A percentile compares a stretch with the other conserved stretches of the same genome.
Evolutionary conservation across 2,329 filamentous ascomycete species (phyloP).

Genomic region (Emmonsiellopsis sp.): DNA sequence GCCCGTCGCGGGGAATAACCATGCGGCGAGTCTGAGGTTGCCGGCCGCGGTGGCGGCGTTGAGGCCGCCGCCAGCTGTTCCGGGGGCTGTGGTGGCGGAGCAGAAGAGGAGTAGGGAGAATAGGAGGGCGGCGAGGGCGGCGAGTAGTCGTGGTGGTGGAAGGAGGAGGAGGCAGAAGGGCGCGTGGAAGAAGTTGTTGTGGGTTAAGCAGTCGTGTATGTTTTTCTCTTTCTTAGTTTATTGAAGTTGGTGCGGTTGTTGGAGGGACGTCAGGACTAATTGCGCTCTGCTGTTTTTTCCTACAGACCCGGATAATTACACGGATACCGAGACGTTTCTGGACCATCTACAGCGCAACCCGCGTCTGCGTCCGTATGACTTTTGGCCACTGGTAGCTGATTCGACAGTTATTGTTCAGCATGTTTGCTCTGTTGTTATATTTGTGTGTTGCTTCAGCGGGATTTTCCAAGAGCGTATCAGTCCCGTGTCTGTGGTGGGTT

Average conservation of each 20-base stretch:
- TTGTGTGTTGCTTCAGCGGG: constrained; percentile 84
- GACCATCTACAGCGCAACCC: constrained; percentile 94
- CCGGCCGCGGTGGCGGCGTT: constrained; percentile 32
- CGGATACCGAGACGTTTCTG: constrained; percentile 91
- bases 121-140: constrained; percentile 32
- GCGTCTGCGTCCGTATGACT: constrained; percentile 87
- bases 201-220: constrained; percentile 92
- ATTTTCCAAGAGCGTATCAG: constrained; percentile 84
- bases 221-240: constrained; percentile 8
- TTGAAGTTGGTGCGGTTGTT: not conserved
- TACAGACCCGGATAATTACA: constrained; percentile 94
- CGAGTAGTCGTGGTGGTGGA: constrained; percentile 49
- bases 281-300: not conserved
- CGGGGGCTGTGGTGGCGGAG: constrained; percentile 23
- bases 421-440: constrained; percentile 88
- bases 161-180: constrained; percentile 60
- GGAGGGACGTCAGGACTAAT: not conserved
- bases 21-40: constrained; percentile 27
- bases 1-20: constrained; percentile 13
- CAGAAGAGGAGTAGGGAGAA: too few species aligned
- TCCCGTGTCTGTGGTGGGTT: constrained; percentile 78
- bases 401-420: constrained; percentile 96
- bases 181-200: constrained; percentile 90
- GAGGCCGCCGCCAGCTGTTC: constrained; percentile 31
- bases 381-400: constrained; percentile 93